Percentiles rank a stretch among this genome's conserved stretches.
phyloP scores from a whole-genome alignment of 176 grass and related monocot species.

The Hyparrhenia diplandra region DNA sequence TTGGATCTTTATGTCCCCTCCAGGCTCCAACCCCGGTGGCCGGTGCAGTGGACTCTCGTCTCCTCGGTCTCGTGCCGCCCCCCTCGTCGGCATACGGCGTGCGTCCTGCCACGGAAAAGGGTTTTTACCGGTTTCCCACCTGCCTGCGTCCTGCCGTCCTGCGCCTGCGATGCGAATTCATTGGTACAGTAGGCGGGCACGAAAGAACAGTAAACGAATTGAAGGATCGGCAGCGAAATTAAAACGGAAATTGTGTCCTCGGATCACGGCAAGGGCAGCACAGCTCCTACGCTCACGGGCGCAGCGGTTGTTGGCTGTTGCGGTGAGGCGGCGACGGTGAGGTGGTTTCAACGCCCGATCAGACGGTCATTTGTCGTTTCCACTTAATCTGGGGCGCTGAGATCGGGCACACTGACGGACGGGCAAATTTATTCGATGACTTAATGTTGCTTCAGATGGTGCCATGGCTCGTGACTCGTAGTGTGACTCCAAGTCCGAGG shows the following conservation, averaged over 20 bases:
- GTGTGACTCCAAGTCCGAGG: no score
- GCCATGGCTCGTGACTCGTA: no score
- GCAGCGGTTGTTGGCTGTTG: not conserved
- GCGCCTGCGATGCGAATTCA: not conserved
- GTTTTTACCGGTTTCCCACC: no score
- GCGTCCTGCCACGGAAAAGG: no score
- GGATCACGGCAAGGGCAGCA: no score
- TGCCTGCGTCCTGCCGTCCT: not conserved
- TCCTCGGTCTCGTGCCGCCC: not conserved
- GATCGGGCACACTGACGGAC: not conserved
- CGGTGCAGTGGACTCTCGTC: not conserved
- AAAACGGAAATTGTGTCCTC: no score
- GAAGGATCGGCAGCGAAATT: not conserved
- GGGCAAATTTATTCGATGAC: not conserved
- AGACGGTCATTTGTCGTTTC: not conserved
- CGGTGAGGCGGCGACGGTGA: not conserved
- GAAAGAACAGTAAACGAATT: not conserved
- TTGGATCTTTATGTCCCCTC: slow-evolving; percentile 18
- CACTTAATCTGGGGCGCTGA: not conserved
- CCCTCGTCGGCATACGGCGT: not conserved
- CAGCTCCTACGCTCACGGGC: not conserved
- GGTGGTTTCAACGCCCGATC: not conserved
- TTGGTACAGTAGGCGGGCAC: not conserved
- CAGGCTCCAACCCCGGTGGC: not conserved
- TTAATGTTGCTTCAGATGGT: no score